Conservation (phyloP, 2,329 filamentous ascomycete genomes). For the Colletotrichum lindemuthianum region DNA sequence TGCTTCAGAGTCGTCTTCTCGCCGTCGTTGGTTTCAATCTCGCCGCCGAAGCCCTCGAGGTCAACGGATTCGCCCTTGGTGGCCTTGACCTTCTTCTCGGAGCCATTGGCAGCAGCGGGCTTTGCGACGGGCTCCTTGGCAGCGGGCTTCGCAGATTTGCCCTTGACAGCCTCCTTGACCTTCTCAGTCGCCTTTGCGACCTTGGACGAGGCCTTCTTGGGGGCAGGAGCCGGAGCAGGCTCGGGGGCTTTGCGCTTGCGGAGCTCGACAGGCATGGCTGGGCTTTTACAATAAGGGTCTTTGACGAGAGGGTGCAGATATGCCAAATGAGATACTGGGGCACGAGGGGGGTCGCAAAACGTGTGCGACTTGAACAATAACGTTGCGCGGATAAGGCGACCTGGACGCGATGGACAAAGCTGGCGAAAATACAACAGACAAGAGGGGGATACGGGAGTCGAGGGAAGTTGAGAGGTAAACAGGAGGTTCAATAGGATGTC, state of each 20-base stretch:
- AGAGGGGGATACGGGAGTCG: slow-evolving; percentile 29
- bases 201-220: slow-evolving; percentile 56
- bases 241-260: slow-evolving; percentile 70
- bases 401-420: slow-evolving; percentile 19
- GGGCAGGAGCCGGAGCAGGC: slow-evolving; percentile 53
- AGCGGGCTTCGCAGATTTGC: slow-evolving; percentile 40
- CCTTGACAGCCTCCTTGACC: slow-evolving; percentile 45
- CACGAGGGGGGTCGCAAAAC: slow-evolving; percentile 21
- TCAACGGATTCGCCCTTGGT: slow-evolving; percentile 65
- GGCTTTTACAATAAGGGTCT: neutral
- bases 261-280: slow-evolving; percentile 65
- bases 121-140: slow-evolving; percentile 45
- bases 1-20: slow-evolving; percentile 80
- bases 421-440: slow-evolving; percentile 25
- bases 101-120: slow-evolving; percentile 45
- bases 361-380: slow-evolving; percentile 15
- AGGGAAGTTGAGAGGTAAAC: slow-evolving; percentile 35
- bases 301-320: neutral
- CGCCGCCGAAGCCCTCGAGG: slow-evolving; percentile 71
- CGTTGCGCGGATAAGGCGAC: slow-evolving; percentile 31
- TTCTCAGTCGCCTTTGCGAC: slow-evolving; percentile 51
- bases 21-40: slow-evolving; percentile 88
- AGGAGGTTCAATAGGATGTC: slow-evolving; percentile 33
- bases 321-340: slow-evolving; percentile 11
- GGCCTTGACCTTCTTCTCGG: slow-evolving; percentile 52